A percentile compares a stretch with the other conserved stretches of the same genome.
phyloP scores from a whole-genome alignment of 1,139 yeast species.

The Meyerozyma smithsonii region DNA sequence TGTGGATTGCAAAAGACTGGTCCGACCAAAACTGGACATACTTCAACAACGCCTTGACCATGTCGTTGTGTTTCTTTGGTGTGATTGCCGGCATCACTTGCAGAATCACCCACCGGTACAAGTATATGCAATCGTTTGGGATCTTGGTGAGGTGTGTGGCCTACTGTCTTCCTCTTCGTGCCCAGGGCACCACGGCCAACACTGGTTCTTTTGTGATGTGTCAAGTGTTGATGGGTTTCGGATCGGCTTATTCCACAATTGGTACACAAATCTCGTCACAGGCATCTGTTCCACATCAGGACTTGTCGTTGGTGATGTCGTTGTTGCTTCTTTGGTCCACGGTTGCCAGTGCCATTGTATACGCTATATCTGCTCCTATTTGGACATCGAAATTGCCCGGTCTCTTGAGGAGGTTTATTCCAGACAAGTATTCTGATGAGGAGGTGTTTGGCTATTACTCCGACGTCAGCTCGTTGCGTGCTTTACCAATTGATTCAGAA shows the following conservation, averaged over 20 bases:
- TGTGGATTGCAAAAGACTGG: conserved; percentile 17
- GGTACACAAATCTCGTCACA: conserved; percentile 28
- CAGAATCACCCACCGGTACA: conserved; percentile 27
- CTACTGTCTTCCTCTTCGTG: conserved; percentile 20
- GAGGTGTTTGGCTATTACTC: conserved; percentile 14
- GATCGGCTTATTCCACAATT: conserved; percentile 27
- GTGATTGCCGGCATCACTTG: conserved; percentile 24
- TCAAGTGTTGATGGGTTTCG: conserved; percentile 23
- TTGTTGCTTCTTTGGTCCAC: conserved; percentile 34
- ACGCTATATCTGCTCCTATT: conserved; percentile 43
- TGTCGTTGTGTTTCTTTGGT: conserved; percentile 29
- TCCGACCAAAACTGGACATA: conserved; percentile 26
- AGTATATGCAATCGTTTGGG: conserved; percentile 24
- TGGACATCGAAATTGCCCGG: conserved; percentile 40
- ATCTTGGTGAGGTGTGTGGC: conserved; percentile 22
- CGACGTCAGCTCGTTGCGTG: conserved; percentile 11
- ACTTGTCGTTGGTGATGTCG: conserved; percentile 41
- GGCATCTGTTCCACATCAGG: conserved; percentile 41
- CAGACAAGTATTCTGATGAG: conserved; percentile 11
- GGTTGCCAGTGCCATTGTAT: conserved; percentile 43
- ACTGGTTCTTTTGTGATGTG: conserved; percentile 16
- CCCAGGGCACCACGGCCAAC: conserved; percentile 14
- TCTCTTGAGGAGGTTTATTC: conserved; percentile 21
- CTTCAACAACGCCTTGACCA: conserved; percentile 27
- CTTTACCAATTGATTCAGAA: conserved; percentile 15